Conservation (phyloP, 208 protist genomes). For the Strigomonas oncopelti region DNA sequence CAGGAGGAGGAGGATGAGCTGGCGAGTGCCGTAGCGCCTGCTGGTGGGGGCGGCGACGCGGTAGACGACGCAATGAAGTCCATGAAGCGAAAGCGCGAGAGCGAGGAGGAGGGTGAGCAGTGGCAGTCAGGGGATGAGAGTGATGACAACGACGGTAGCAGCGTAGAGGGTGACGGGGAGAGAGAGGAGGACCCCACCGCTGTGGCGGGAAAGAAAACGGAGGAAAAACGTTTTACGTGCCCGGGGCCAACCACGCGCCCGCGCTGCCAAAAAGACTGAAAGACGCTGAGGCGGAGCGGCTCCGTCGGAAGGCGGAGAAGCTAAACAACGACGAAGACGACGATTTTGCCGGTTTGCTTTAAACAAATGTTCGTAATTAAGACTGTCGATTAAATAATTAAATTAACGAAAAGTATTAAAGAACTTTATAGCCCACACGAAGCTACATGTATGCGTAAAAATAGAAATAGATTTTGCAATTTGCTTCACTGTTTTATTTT, state of each 20-base stretch:
- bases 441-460: conserved; percentile 1
- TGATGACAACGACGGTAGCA: conserved; percentile 3
- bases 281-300: conserved; percentile 18
- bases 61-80: neutral
- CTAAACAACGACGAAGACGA: conserved; percentile 12
- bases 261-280: conserved; percentile 51
- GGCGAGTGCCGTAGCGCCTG: neutral
- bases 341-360: neutral
- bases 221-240: conserved; percentile 49
- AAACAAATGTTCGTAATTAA: neutral
- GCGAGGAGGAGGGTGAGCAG: conserved; percentile 17
- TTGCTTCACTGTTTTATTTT: conserved; percentile 1
- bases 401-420: no score
- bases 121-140: conserved; percentile 16
- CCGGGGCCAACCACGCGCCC: conserved; percentile 44
- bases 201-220: conserved; percentile 1
- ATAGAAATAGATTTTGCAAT: neutral
- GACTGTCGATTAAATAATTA: neutral
- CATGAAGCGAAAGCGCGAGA: conserved; percentile 1
- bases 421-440: no score
- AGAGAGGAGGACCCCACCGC: conserved; percentile 26
- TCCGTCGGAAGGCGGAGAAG: conserved; percentile 23
- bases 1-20: conserved; percentile 1
- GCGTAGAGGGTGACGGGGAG: conserved; percentile 15
- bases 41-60: conserved; percentile 6